Evolutionary conservation across 2,329 filamentous ascomycete genomes (phyloP).

Genomic region (Onygenales sp.): DNA sequence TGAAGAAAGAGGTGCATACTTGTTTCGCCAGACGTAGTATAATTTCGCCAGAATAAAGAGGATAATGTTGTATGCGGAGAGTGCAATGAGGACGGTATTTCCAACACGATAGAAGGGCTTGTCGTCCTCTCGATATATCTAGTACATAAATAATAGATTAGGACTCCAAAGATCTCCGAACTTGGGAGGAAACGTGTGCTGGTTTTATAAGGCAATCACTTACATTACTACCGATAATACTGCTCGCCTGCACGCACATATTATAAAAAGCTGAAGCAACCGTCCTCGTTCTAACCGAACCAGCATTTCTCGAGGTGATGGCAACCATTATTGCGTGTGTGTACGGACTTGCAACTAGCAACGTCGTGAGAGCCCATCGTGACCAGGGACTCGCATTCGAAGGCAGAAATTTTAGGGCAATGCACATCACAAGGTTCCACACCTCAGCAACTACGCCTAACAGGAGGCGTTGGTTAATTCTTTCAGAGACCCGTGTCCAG

Average conservation of each 20-base stretch:
- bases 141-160: slow-evolving; percentile 7
- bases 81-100: slow-evolving; percentile 48
- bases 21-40: slow-evolving; percentile 33
- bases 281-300: slow-evolving; percentile 33
- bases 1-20: slow-evolving; percentile 17
- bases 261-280: slow-evolving; percentile 38
- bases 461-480: slow-evolving; percentile 46
- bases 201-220: slow-evolving; percentile 8
- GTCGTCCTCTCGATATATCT: slow-evolving; percentile 49
- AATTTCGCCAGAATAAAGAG: slow-evolving; percentile 38
- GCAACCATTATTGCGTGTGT: slow-evolving; percentile 47
- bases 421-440: slow-evolving; percentile 45
- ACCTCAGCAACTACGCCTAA: slow-evolving; percentile 45
- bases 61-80: slow-evolving; percentile 41
- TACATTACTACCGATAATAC: slow-evolving; percentile 31
- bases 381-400: slow-evolving; percentile 41
- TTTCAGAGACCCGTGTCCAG: slow-evolving; percentile 46
- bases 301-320: slow-evolving; percentile 35
- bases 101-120: slow-evolving; percentile 48
- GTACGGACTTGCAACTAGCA: slow-evolving; percentile 49
- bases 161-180: neutral
- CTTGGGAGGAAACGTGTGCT: too few species aligned
- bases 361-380: slow-evolving; percentile 41
- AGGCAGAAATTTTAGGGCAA: slow-evolving; percentile 43
- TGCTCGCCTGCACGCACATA: slow-evolving; percentile 35